phyloP scores from a whole-genome alignment of 768 basidiomycete species.

The Porphyrellus cyaneotinctus region DNA sequence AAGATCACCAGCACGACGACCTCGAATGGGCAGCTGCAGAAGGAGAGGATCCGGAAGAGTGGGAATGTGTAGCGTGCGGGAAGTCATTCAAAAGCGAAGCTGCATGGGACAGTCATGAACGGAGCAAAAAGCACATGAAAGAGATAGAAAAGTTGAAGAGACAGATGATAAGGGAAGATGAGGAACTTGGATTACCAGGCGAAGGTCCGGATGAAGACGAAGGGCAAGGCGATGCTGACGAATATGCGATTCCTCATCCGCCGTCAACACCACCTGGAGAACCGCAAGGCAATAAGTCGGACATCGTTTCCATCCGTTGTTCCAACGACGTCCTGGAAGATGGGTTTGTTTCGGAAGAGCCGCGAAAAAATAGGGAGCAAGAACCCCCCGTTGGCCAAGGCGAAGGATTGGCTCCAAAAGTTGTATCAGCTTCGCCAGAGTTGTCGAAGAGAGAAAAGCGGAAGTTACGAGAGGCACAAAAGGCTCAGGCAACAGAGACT shows the following conservation, averaged over 20 bases:
- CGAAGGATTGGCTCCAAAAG: background rate
- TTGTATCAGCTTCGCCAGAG: constrained; percentile 17
- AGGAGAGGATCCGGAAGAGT: constrained; percentile 70
- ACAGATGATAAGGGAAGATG: constrained; percentile 75
- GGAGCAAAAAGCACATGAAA: constrained; percentile 90
- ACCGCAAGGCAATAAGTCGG: background rate
- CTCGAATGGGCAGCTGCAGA: constrained; percentile 74
- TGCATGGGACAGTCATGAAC: constrained; percentile 94
- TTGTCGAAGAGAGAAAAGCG: constrained; percentile 81
- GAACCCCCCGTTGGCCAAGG: constrained; percentile 4
- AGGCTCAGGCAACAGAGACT: constrained; percentile 30
- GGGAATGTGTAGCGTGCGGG: constrained; percentile 93
- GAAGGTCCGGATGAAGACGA: constrained; percentile 30
- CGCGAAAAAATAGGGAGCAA: constrained; percentile 4
- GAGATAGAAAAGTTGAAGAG: constrained; percentile 74
- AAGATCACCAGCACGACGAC: constrained; percentile 38
- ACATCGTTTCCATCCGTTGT: background rate
- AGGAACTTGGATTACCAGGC: constrained; percentile 51
- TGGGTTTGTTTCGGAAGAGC: constrained; percentile 1
- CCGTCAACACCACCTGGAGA: constrained; percentile 14
- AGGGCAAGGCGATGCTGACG: constrained; percentile 10
- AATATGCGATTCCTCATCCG: constrained; percentile 6
- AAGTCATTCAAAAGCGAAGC: constrained; percentile 90
- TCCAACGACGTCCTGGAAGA: constrained; percentile 8
- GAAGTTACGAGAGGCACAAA: constrained; percentile 72